phyloP scores from a whole-genome alignment of 139 green algal genomes.

The Tetradesmus obliquus region DNA sequence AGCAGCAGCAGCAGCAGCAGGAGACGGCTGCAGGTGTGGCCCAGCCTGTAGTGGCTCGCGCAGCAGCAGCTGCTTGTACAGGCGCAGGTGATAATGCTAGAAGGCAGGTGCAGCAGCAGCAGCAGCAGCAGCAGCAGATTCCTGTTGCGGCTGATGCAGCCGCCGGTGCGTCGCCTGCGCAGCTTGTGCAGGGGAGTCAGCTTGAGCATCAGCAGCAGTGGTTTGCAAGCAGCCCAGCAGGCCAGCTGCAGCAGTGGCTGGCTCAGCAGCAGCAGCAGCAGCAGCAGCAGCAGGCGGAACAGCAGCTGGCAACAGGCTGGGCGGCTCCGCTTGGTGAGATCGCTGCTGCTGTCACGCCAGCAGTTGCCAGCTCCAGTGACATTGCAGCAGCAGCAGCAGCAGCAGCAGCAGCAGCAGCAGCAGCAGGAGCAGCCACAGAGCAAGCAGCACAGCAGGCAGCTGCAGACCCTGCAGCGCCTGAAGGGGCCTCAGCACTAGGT shows the following conservation, averaged over 20 bases:
- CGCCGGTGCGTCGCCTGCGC: background rate
- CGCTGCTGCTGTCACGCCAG: background rate
- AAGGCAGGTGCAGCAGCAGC: background rate
- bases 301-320: accelerated
- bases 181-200: background rate
- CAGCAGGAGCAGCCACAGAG: too few species aligned
- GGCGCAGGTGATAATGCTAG: too few species aligned
- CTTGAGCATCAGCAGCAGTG: background rate
- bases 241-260: background rate
- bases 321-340: background rate
- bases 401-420: too few species aligned
- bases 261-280: background rate
- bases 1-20: too few species aligned
- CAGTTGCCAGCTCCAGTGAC: background rate
- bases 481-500: too few species aligned
- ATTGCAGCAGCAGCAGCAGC: too few species aligned
- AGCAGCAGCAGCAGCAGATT: background rate
- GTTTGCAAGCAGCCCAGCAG: background rate
- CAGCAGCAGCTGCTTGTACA: too few species aligned
- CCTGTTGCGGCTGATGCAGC: too few species aligned
- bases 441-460: too few species aligned
- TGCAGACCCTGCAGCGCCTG: too few species aligned
- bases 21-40: too few species aligned
- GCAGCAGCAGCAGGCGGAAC: background rate
- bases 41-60: too few species aligned